These are phyloP conservation scores for Vitis riparia DNA, from an alignment of 164 flowering plant species.

Conservation along the genomic window DNA sequence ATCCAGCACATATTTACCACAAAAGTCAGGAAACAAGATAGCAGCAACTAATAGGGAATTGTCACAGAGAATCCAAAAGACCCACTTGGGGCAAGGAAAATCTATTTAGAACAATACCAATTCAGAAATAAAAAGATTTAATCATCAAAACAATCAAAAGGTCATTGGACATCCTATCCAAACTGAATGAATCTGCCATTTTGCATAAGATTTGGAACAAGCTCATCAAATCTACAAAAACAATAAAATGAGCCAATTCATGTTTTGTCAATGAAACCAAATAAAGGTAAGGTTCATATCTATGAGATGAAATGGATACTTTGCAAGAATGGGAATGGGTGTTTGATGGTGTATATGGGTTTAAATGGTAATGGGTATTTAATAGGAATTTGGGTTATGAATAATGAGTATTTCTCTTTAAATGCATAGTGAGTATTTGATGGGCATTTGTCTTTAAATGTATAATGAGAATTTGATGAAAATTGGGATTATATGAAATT, in stretches of 20 bases:
- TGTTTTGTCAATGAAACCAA: not conserved
- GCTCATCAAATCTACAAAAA: not conserved
- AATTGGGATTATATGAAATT: too few species aligned
- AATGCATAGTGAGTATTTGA: too few species aligned
- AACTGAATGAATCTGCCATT: not conserved
- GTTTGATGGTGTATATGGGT: too few species aligned
- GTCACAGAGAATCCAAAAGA: not conserved
- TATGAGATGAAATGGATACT: not conserved
- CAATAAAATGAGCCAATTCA: not conserved
- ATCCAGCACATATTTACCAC: not conserved
- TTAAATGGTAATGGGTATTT: too few species aligned
- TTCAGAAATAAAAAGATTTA: not conserved
- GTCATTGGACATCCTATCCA: not conserved
- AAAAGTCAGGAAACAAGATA: not conserved
- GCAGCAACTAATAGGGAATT: not conserved
- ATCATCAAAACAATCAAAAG: not conserved
- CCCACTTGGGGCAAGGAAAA: not conserved
- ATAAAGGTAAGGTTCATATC: not conserved
- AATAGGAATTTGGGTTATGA: too few species aligned
- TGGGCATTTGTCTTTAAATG: too few species aligned
- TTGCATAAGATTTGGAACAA: not conserved
- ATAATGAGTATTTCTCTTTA: too few species aligned
- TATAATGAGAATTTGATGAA: too few species aligned
- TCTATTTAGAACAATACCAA: not conserved
- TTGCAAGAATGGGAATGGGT: too few species aligned